phyloP scores from a whole-genome alignment of 371 early-diverging fungal genomes.

The Apophysomyces sp. region DNA sequence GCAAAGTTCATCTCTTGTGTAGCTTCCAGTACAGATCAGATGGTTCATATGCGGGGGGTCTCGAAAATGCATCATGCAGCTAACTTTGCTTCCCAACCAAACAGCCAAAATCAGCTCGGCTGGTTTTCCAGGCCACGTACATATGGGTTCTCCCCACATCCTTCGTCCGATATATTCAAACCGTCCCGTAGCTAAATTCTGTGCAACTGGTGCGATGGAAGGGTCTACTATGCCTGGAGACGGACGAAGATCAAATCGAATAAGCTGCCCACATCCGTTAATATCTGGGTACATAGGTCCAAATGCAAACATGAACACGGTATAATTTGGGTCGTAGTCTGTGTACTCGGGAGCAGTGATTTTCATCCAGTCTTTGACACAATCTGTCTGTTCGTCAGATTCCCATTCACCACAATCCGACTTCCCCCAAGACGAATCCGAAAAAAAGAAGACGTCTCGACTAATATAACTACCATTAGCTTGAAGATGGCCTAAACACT shows the following conservation, averaged over 20 bases:
- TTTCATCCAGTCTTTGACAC: constrained; percentile 18
- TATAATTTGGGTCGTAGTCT: constrained; percentile 11
- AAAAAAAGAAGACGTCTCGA: constrained; percentile 28
- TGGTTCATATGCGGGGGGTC: constrained; percentile 30
- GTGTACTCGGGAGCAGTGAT: constrained; percentile 12
- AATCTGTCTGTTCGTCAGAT: not conserved
- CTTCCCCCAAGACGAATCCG: constrained; percentile 27
- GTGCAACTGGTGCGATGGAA: constrained; percentile 15
- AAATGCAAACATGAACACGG: constrained; percentile 23
- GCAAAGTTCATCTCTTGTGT: constrained; percentile 24
- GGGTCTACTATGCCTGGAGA: constrained; percentile 19
- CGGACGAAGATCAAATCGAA: constrained; percentile 21
- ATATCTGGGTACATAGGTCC: constrained; percentile 20
- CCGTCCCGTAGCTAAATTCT: constrained; percentile 10
- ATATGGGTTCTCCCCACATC: not conserved
- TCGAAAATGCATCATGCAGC: constrained; percentile 35
- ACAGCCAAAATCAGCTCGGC: constrained; percentile 7
- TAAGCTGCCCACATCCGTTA: constrained; percentile 21
- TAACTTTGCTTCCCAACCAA: constrained; percentile 17
- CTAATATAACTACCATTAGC: constrained; percentile 20
- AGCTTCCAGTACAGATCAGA: constrained; percentile 30
- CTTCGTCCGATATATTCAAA: not conserved
- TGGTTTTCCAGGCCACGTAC: not conserved
- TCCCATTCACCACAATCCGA: constrained; percentile 14
- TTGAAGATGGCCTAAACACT: constrained; percentile 21